Evolutionary conservation across 2,329 filamentous ascomycete species (phyloP).

Genomic region (Pyricularia sp.): DNA sequence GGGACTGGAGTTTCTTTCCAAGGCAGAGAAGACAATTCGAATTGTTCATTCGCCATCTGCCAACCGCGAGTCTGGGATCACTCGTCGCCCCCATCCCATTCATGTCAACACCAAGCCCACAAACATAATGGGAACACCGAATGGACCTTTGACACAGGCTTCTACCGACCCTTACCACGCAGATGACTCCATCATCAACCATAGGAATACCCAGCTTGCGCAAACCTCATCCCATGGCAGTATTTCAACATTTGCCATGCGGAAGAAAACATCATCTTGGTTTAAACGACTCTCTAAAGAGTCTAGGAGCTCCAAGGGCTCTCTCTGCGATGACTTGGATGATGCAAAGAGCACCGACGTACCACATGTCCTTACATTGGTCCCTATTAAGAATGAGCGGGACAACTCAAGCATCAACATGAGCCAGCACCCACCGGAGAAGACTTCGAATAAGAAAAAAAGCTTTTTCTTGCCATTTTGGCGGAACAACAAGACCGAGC

Average conservation of each 20-base stretch:
- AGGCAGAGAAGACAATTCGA: constrained; percentile 42
- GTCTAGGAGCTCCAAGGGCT: constrained; percentile 3
- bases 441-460: constrained; percentile 29
- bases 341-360: not conserved
- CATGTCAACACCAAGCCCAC: constrained; percentile 30
- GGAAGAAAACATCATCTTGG: constrained; percentile 3
- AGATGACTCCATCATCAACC: not conserved
- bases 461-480: constrained; percentile 46
- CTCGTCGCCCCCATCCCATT: constrained; percentile 25
- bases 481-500: constrained; percentile 34
- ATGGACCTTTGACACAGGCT: not conserved
- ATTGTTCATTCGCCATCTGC: constrained; percentile 40
- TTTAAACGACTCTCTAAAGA: constrained; percentile 4
- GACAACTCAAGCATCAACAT: not conserved
- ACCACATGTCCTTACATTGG: not conserved
- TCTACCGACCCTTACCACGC: not conserved
- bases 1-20: constrained; percentile 34
- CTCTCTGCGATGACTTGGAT: not conserved
- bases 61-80: constrained; percentile 19
- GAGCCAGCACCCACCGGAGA: not conserved
- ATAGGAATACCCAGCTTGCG: not conserved
- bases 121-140: not conserved
- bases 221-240: constrained; percentile 2
- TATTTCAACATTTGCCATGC: constrained; percentile 2
- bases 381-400: not conserved